Evolutionary conservation across 1,139 yeast genomes (phyloP).

Genomic region (Magnusiomyces fungicola): DNA sequence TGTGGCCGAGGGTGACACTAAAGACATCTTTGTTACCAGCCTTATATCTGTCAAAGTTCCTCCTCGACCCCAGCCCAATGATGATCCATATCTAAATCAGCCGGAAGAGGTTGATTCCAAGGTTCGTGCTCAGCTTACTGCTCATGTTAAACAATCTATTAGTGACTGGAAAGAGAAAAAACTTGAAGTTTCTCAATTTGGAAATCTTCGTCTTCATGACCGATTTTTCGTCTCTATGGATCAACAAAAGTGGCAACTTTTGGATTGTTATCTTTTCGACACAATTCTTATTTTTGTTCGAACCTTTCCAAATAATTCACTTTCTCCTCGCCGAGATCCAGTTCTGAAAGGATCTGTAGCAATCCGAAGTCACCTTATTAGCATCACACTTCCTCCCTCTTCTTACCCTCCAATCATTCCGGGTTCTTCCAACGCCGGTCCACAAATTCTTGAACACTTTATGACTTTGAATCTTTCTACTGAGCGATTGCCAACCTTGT

Average conservation of each 20-base stretch:
- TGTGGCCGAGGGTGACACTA: slow-evolving; percentile 3
- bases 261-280: slow-evolving; percentile 23
- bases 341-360: slow-evolving; percentile 19
- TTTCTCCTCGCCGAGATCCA: slow-evolving; percentile 9
- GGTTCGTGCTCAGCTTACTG: slow-evolving; percentile 4
- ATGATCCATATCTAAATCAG: slow-evolving; percentile 4
- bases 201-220: slow-evolving; percentile 20
- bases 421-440: background rate
- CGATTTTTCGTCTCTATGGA: slow-evolving; percentile 19
- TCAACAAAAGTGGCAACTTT: slow-evolving; percentile 19
- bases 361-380: slow-evolving; percentile 16
- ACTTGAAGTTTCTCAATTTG: slow-evolving; percentile 18
- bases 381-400: slow-evolving; percentile 15
- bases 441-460: background rate
- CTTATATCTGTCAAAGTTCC: slow-evolving; percentile 13
- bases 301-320: slow-evolving; percentile 6
- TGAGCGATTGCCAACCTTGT: slow-evolving; percentile 13
- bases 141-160: slow-evolving; percentile 12
- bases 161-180: slow-evolving; percentile 16
- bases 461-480: slow-evolving; percentile 15
- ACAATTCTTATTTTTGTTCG: slow-evolving; percentile 18
- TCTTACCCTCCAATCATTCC: slow-evolving; percentile 8
- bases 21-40: slow-evolving; percentile 12
- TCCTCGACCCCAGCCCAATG: slow-evolving; percentile 8
- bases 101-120: slow-evolving; percentile 5